Base-by-base conservation (phyloP, 2,329 filamentous ascomycete genomes). In the Penicillium hesseltinei region DNA sequence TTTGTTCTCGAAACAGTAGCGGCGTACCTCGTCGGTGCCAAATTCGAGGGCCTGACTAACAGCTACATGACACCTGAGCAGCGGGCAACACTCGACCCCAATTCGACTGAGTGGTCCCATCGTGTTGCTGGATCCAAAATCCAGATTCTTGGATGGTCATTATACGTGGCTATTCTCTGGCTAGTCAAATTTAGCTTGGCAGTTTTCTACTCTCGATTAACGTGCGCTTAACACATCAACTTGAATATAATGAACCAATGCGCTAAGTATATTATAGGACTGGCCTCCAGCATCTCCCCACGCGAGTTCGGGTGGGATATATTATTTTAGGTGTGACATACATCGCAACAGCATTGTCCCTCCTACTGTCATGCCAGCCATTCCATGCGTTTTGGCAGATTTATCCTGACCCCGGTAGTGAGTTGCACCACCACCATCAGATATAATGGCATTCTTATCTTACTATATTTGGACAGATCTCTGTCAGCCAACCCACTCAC, bases 311-410 rank as follows among this genome's bases (percentile, higher is more conserved):
- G 47, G 63, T 82, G 31, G 81, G 80, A 7, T 84, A 83, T 60
- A 68, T 68, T 0, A 62, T 84, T 9, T 72, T 85, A 11, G 70
- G 71, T 2, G 64, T 68, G 9, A 82, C 80, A 2, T 85, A 78
- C 57, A 38, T 84, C 6, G 74, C 73, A 0, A 77, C 78, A 2
- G 69, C 80, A 11, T 67, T 83, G 31, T 77, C 78, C 2, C 73
- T 84, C 15, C 71, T 83, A 6, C 67, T 81, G 1, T 76, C 77
- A n/a, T 86, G 84, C 62, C 75, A 76, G 10, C 82, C 82, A 0
- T 78, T 85, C 49, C 63, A 73, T 36, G 75, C 74, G n/a, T 81
- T 82, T 64, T 86, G 83, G 82, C 82, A 86, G 65, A 83, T 86
- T 43, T 73, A 77, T 48, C 84, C 84, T 0, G 73, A 86, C 35